These are phyloP conservation scores for Schwanniomyces vanrijiae DNA, from an alignment of 805 yeast genomes.

Conservation along the genomic window DNA sequence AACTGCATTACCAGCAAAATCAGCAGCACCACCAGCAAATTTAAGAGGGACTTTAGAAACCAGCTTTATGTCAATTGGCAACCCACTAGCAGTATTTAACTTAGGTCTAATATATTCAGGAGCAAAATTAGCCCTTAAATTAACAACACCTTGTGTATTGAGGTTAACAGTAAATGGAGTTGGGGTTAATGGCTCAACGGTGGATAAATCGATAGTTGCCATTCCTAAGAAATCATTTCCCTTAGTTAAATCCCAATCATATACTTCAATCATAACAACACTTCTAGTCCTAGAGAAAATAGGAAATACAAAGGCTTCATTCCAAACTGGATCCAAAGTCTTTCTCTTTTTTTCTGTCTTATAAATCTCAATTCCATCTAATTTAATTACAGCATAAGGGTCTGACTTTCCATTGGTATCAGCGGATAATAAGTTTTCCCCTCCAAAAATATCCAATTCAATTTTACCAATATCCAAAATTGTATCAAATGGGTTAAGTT, in stretches of 20 bases:
- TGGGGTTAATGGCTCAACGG: constrained; percentile 45
- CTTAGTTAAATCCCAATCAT: constrained; percentile 81
- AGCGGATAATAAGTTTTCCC: constrained; percentile 52
- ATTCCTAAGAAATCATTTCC: constrained; percentile 61
- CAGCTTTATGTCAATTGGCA: constrained; percentile 40
- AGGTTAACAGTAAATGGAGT: constrained; percentile 50
- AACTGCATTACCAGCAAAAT: constrained; percentile 31
- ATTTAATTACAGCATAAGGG: constrained; percentile 56
- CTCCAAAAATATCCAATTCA: constrained; percentile 57
- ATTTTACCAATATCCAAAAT: constrained; percentile 68
- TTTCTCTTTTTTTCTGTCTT: constrained; percentile 65
- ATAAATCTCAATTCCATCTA: constrained; percentile 54
- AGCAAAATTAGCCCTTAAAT: constrained; percentile 51
- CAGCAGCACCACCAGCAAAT: constrained; percentile 43
- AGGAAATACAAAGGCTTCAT: constrained; percentile 61
- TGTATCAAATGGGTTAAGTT: constrained; percentile 58
- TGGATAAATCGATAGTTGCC: constrained; percentile 48
- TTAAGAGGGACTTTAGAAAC: constrained; percentile 49
- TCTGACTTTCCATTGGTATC: constrained; percentile 79
- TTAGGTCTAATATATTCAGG: constrained; percentile 72
- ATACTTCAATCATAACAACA: constrained; percentile 47
- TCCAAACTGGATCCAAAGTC: constrained; percentile 74
- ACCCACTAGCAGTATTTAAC: constrained; percentile 39
- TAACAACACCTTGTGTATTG: constrained; percentile 65
- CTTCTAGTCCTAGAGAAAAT: constrained; percentile 63